These are phyloP conservation scores for Thelonectria rubi DNA, from an alignment of 2,329 filamentous ascomycete species.

Conservation along the genomic window DNA sequence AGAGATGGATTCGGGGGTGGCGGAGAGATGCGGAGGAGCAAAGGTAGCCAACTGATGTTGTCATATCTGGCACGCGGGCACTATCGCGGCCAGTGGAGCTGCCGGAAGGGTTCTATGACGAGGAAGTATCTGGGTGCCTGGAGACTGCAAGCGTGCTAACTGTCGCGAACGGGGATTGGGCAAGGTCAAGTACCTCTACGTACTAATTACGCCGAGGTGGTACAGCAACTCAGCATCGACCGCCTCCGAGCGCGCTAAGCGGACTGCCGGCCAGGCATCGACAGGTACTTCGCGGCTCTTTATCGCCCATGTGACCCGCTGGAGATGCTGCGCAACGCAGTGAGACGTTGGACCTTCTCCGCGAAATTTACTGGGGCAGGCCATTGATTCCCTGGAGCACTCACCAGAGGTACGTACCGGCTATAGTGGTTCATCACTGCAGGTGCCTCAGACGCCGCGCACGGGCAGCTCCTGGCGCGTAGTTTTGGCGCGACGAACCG, in stretches of 20 bases:
- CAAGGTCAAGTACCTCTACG: constrained; percentile 5
- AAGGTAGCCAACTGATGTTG: constrained; percentile 41
- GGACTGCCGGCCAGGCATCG: background rate
- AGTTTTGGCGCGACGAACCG: constrained; percentile 25
- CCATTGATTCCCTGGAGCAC: too few relatives aligned
- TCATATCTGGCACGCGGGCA: constrained; percentile 40
- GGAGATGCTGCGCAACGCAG: background rate
- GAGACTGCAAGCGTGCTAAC: constrained; percentile 18
- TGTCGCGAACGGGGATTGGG: background rate
- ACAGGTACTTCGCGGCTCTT: constrained; percentile 2
- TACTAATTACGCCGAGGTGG: background rate
- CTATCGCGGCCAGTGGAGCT: constrained; percentile 36
- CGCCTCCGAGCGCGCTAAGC: constrained; percentile 1
- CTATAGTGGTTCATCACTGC: constrained; percentile 33
- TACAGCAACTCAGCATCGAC: background rate
- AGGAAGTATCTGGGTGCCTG: constrained; percentile 13
- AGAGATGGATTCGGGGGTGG: constrained; percentile 27
- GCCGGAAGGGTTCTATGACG: constrained; percentile 19
- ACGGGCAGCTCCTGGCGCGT: constrained; percentile 15
- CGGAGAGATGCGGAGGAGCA: constrained; percentile 26
- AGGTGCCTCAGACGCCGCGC: too few relatives aligned
- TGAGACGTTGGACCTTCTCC: constrained; percentile 9
- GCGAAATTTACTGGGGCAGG: constrained; percentile 9
- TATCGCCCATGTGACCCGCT: constrained; percentile 31
- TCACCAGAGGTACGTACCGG: constrained; percentile 15